phyloP scores from a whole-genome alignment of 129 eudicot species.

The Flaveria brownii region DNA sequence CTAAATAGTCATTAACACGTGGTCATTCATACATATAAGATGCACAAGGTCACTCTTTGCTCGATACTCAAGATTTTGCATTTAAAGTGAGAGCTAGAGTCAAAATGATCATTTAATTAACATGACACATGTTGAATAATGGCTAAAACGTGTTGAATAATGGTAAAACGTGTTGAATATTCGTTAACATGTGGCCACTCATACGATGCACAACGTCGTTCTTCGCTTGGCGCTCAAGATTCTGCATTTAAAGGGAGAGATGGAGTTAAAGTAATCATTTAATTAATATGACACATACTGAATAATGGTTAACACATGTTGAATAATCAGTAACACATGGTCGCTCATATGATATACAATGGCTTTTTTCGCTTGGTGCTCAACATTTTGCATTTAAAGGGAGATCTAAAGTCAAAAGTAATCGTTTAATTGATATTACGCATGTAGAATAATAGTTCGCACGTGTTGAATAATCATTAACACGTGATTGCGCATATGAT shows the following conservation, averaged over 20 bases:
- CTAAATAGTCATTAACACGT: background rate
- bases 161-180: no score
- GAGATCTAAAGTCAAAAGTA: background rate
- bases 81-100: background rate
- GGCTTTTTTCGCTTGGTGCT: background rate
- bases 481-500: no score
- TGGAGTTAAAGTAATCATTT: no score
- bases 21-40: background rate
- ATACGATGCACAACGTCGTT: no score
- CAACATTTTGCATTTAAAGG: background rate
- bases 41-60: background rate
- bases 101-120: background rate
- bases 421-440: background rate
- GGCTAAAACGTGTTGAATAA: no score
- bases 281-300: background rate
- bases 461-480: background rate
- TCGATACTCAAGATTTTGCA: background rate
- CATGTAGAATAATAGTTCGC: background rate
- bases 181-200: no score
- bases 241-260: no score
- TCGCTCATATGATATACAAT: background rate
- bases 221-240: no score
- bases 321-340: background rate
- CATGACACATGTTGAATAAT: background rate
- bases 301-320: background rate